Conservation (phyloP, 805 yeast genomes). For the Saccharomyces kudriavzevii region DNA sequence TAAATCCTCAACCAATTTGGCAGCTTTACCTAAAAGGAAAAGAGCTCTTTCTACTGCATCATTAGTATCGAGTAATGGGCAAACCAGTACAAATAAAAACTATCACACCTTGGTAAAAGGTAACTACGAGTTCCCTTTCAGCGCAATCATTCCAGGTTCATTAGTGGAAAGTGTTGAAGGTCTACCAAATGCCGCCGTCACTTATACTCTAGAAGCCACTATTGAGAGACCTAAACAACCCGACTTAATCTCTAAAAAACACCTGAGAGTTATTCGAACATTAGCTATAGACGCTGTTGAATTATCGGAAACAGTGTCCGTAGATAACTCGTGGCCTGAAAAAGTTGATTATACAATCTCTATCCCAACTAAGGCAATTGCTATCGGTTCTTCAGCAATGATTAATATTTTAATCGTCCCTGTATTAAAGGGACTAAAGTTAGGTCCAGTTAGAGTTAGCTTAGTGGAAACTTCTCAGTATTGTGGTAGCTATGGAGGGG, state of each 20-base stretch:
- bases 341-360: constrained; percentile 86
- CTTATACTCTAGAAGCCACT: constrained; percentile 67
- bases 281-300: constrained; percentile 82
- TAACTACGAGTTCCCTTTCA: constrained; percentile 85
- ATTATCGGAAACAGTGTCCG: constrained; percentile 83
- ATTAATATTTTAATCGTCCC: constrained; percentile 71
- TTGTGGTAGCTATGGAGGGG: constrained; percentile 52
- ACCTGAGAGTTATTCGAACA: constrained; percentile 76
- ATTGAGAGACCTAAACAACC: constrained; percentile 78
- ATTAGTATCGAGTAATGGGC: constrained; percentile 28
- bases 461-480: constrained; percentile 61
- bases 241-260: constrained; percentile 59
- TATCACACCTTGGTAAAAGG: constrained; percentile 53
- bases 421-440: constrained; percentile 63
- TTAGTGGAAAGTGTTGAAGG: constrained; percentile 87
- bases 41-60: constrained; percentile 22
- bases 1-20: constrained; percentile 15
- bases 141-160: constrained; percentile 73
- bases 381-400: constrained; percentile 75
- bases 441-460: constrained; percentile 64
- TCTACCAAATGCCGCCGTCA: constrained; percentile 66
- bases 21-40: constrained; percentile 20
- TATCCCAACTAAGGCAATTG: constrained; percentile 80
- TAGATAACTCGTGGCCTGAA: constrained; percentile 92
- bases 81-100: constrained; percentile 10